Conservation (phyloP, 2,329 filamentous ascomycete genomes). For the Penicillium sp. region DNA sequence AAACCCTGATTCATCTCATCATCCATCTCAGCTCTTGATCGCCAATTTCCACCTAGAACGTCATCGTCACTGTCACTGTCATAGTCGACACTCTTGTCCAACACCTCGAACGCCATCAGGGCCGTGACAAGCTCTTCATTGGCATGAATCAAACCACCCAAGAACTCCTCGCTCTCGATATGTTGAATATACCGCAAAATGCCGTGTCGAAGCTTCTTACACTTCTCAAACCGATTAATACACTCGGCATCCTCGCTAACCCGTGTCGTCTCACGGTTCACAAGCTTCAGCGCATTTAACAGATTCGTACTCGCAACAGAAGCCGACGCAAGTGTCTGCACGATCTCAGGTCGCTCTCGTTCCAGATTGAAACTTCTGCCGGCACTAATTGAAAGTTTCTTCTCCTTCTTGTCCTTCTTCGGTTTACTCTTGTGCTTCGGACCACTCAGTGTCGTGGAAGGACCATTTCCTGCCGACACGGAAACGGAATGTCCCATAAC, state of each 20-base stretch:
- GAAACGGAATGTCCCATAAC: constrained; percentile 43
- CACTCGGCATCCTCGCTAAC: constrained; percentile 82
- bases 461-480: constrained; percentile 39
- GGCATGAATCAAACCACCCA: constrained; percentile 85
- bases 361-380: constrained; percentile 75
- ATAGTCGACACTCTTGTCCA: constrained; percentile 66
- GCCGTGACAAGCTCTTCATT: constrained; percentile 95
- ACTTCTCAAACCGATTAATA: constrained; percentile 76
- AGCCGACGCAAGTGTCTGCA: constrained; percentile 83
- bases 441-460: constrained; percentile 37
- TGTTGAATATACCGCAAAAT: constrained; percentile 91
- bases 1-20: constrained; percentile 34
- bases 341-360: constrained; percentile 82
- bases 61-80: constrained; percentile 68
- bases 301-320: constrained; percentile 91
- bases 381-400: constrained; percentile 47
- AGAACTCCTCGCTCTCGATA: constrained; percentile 86
- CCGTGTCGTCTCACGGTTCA: constrained; percentile 84
- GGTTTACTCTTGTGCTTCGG: constrained; percentile 39
- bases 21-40: constrained; percentile 22
- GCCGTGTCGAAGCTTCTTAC: constrained; percentile 80
- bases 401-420: constrained; percentile 57
- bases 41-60: constrained; percentile 32
- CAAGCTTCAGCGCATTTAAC: constrained; percentile 79
- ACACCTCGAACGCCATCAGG: constrained; percentile 90